Conservation (phyloP, 495 filamentous ascomycete species). For the Durotheca rogersii region DNA sequence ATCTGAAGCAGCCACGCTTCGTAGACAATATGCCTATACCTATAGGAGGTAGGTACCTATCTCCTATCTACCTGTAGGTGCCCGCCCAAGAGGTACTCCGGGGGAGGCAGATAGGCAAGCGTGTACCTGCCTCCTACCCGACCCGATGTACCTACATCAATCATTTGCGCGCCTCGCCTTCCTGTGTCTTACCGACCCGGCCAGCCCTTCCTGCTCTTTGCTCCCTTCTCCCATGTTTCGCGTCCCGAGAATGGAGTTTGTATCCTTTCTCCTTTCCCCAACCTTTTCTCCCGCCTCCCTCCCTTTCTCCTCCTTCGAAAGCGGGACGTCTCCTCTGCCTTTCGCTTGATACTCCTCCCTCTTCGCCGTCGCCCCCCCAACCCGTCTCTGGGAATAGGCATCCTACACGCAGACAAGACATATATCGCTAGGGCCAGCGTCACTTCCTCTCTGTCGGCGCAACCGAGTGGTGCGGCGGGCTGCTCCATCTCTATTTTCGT, state of each 20-base stretch:
- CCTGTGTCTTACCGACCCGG: too few species aligned
- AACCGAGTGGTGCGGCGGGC: conserved; percentile 2
- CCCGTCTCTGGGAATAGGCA: too few species aligned
- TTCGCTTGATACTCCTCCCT: neutral
- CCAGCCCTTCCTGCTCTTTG: too few species aligned
- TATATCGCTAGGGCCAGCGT: too few species aligned
- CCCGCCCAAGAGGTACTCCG: too few species aligned
- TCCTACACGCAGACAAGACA: too few species aligned
- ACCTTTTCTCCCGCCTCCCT: neutral
- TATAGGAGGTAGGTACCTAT: neutral
- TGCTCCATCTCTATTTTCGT: neutral
- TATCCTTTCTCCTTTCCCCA: neutral
- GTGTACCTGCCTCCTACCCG: too few species aligned
- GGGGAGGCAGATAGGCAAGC: too few species aligned
- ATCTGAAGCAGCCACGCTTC: conserved; percentile 10
- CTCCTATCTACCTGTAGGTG: neutral
- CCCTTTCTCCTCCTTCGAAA: neutral
- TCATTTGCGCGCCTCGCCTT: too few species aligned
- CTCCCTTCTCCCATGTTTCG: neutral
- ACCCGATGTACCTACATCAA: too few species aligned
- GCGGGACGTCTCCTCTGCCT: neutral
- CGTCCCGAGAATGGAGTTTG: neutral
- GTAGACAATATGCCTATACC: conserved; percentile 4
- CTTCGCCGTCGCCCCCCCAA: too few species aligned
- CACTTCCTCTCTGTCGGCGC: neutral